These are phyloP conservation scores for Wickerhamiella domercqiae DNA, from an alignment of 805 yeast genomes.

Conservation along the genomic window DNA sequence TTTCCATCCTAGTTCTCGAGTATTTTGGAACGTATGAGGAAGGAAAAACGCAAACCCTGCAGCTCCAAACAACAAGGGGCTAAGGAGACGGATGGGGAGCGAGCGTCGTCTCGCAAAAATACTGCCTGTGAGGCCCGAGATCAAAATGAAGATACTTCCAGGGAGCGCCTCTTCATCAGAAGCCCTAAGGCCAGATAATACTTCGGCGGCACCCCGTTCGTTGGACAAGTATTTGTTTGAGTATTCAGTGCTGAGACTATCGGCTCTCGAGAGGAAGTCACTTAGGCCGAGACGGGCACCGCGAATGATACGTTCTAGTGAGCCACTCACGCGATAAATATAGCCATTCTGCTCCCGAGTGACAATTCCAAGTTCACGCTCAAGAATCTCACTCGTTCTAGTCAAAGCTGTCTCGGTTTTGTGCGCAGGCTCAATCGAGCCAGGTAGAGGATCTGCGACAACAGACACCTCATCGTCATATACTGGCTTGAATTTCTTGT, in stretches of 20 bases:
- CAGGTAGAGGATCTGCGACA: conserved; percentile 18
- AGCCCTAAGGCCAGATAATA: conserved; percentile 49
- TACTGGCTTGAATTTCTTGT: conserved; percentile 14
- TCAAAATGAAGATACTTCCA: conserved; percentile 47
- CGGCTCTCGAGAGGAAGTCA: conserved; percentile 24
- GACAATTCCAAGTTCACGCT: conserved; percentile 10
- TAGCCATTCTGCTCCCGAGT: conserved; percentile 36
- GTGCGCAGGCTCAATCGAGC: conserved; percentile 15
- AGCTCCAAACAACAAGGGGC: conserved; percentile 48
- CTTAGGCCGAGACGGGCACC: conserved; percentile 32
- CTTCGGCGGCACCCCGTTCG: conserved; percentile 49
- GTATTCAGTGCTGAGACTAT: conserved; percentile 30
- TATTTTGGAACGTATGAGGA: conserved; percentile 56
- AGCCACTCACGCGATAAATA: conserved; percentile 36
- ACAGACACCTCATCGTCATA: conserved; percentile 20
- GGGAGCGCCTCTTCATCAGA: conserved; percentile 58
- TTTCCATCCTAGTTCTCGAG: conserved; percentile 40
- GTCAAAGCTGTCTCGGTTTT: conserved; percentile 9
- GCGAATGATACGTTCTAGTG: conserved; percentile 35
- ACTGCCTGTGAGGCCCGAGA: conserved; percentile 59
- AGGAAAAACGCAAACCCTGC: conserved; percentile 53
- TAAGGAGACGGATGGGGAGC: conserved; percentile 34
- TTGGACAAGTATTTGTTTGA: conserved; percentile 37
- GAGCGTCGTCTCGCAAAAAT: conserved; percentile 57
- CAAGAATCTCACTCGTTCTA: conserved; percentile 9